Base-by-base conservation (phyloP, 2,329 filamentous ascomycete species). In the Penicillium sp. region DNA sequence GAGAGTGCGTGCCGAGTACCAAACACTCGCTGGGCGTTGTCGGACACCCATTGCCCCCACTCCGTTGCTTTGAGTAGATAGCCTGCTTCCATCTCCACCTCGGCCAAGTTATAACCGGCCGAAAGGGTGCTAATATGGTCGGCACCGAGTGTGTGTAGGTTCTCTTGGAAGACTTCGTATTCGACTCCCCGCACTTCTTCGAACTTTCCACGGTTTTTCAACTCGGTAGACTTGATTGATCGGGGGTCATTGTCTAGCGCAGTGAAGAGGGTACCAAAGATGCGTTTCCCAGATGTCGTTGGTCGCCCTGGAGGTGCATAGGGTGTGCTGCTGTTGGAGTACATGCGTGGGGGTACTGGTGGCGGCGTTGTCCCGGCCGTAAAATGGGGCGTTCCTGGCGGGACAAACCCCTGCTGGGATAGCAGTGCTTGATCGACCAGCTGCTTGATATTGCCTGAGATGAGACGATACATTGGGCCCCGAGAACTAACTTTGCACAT, bases 361-460 rank as follows among this genome's bases (percentile, higher is more conserved):
- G 58, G 58, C 6, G 50, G 49, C 1, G 34, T 36, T 9, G 30
- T 27, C 1, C 40, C 50, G 3, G 23, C 20, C 16, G 31, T 20
- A 5, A 40, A 38, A 10, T 49, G 43, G 1, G 51, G 40, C 0
- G 51, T 36, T 8, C 51, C 52, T 25, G 54, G 54, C 1, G 58
- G 54, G 27, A 62, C 48, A 17, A 57, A 62, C 5, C 59, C 58
- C 17, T 61, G 58, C 15, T 62, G 57, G 0, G 57, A 38, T 17
- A 59, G 34, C 8, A 62, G 45, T 3, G 58, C 54, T 21, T 60
- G 57, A n/a, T 62, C 58, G 15, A 56, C 54, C 9, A 62, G 48
- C 11, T 60, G 58, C 14, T 62, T 62, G 46, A 62, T 60, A 26
- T 62, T 62, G 9, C 59, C 59, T 31, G 56, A 56, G 36, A 62